Evolutionary conservation across 192 early-diverging fungal species (phyloP), one percentile per base, ranked within the genome.

Genomic region (Umbelopsis sp.): DNA sequence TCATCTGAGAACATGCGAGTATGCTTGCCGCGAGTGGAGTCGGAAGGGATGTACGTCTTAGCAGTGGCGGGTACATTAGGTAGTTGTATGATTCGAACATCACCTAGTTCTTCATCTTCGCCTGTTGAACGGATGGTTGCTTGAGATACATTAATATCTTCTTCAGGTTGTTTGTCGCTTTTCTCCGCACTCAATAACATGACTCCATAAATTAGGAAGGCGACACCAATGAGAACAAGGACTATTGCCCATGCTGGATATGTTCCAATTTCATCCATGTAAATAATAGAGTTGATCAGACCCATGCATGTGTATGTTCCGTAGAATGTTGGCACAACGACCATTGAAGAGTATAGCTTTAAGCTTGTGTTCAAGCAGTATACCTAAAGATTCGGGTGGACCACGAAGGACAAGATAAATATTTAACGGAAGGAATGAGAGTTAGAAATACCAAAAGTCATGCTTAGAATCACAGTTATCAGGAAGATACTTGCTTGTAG

Each of bases 281-380:
- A 89, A 31, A 89, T 85, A 45, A 83, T 87, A 5, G 87, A 82
- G 41, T 88, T 88, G 53, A 86, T 81, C 9, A 88, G 73, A 10
- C 87, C 87, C 68, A 88, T 78, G 0, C 83, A 82, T 12, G 87
- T 82, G 50, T 86, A 77, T 74, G 83, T 74, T 38, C 87, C 87
- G 52, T 85, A 88, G 65, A 88, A 88, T 1, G 83, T 81, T 22
- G 87, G 87, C 0, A 88, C 87, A 3, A 88, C 87, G 22, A 88
- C 75, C 0, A 88, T 85, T 11, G 87, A 86, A 56, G 81, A 80
- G 62, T 88, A 85, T 9, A 86, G 45, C 62, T 86, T 88, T 6
- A 88, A 67, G 25, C 82, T 85, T 14, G 82, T 82, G 69, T 88
- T 88, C 41, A 88, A 51, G 59, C 87, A 88, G 54, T 86, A 88